Evolutionary conservation across 2,329 filamentous ascomycete genomes (phyloP).

Genomic region (Calonectria honghensis): DNA sequence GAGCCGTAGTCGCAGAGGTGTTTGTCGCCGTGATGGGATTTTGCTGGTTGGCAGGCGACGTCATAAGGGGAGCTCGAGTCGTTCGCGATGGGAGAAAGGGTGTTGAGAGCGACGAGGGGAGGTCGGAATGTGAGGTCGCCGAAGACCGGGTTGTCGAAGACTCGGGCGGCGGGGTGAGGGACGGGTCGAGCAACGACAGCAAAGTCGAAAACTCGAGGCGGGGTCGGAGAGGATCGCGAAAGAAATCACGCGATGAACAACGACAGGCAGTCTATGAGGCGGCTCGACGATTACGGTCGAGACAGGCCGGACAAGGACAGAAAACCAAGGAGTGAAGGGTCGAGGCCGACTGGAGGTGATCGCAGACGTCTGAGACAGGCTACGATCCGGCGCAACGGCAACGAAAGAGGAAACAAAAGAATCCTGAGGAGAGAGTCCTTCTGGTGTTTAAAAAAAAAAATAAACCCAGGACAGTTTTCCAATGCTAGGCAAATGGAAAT

Average conservation of each 20-base stretch:
- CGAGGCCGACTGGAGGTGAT: slow-evolving; percentile 50
- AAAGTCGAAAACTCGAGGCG: slow-evolving; percentile 42
- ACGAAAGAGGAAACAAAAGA: slow-evolving; percentile 48
- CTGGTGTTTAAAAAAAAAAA: slow-evolving; percentile 54
- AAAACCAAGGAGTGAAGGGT: slow-evolving; percentile 57
- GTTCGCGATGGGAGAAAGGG: slow-evolving; percentile 56
- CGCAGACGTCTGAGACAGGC: slow-evolving; percentile 57
- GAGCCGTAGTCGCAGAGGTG: slow-evolving; percentile 74
- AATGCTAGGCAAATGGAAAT: slow-evolving; percentile 58
- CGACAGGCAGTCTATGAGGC: slow-evolving; percentile 50
- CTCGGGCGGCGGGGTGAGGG: slow-evolving; percentile 47
- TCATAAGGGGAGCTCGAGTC: slow-evolving; percentile 69
- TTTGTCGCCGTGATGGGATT: slow-evolving; percentile 74
- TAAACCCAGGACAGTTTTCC: slow-evolving; percentile 58
- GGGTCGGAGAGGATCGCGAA: slow-evolving; percentile 42
- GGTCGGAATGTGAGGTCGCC: slow-evolving; percentile 51
- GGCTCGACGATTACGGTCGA: slow-evolving; percentile 51
- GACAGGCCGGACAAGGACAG: slow-evolving; percentile 51
- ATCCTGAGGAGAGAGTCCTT: slow-evolving; percentile 56
- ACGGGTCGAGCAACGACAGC: slow-evolving; percentile 37
- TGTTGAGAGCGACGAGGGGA: slow-evolving; percentile 50
- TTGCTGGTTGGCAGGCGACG: slow-evolving; percentile 75
- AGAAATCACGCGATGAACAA: slow-evolving; percentile 48
- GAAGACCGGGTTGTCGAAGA: slow-evolving; percentile 51
- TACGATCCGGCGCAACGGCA: slow-evolving; percentile 58